phyloP scores from a whole-genome alignment of 176 grass and related monocot genomes.

The Alloteropsis semialata region DNA sequence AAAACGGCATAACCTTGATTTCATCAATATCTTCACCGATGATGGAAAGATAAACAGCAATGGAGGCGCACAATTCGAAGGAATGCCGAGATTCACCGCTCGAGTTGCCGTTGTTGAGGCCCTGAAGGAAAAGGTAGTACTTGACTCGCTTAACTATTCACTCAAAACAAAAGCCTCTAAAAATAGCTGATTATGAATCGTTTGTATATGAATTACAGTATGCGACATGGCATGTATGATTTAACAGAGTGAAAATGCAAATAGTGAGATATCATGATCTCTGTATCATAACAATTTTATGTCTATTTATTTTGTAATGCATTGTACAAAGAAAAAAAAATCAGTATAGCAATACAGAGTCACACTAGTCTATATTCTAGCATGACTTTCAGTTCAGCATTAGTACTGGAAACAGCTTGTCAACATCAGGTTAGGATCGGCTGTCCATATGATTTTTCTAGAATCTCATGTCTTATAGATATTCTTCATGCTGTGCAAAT shows the following conservation, averaged over 20 bases:
- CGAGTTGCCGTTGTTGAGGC: slow-evolving; percentile 67
- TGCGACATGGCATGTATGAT: neutral
- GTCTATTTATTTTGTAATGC: neutral
- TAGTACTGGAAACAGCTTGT: neutral
- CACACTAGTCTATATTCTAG: no score
- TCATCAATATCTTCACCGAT: slow-evolving; percentile 86
- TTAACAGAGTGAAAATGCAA: neutral
- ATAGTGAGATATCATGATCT: neutral
- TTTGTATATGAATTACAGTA: neutral
- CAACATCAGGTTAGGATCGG: neutral
- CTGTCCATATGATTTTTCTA: neutral
- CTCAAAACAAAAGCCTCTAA: slow-evolving; percentile 3
- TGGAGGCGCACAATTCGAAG: slow-evolving; percentile 68
- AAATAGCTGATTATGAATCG: neutral
- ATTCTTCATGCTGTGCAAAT: neutral
- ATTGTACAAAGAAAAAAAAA: neutral
- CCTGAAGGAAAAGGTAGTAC: slow-evolving; percentile 62
- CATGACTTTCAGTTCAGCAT: neutral
- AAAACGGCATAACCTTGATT: slow-evolving; percentile 87
- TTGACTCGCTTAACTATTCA: neutral
- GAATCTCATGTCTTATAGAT: slow-evolving; percentile 4
- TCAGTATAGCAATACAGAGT: neutral
- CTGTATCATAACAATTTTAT: neutral
- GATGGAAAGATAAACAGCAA: slow-evolving; percentile 84
- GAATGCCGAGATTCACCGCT: no score